Evolutionary conservation across 805 yeast genomes (phyloP).

Genomic region (Jamesozyma lodderae): DNA sequence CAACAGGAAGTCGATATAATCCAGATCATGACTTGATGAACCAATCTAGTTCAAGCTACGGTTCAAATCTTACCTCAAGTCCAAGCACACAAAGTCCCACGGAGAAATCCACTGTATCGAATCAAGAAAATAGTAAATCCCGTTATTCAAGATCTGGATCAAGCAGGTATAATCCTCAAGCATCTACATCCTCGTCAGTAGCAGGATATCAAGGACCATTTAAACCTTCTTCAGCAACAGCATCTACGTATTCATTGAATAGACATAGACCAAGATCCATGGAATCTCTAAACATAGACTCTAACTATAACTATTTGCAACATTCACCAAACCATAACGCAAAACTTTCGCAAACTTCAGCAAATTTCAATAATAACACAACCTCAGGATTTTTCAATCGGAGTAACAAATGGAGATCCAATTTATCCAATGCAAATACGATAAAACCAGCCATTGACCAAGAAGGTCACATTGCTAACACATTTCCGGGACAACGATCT

Average conservation of each 20-base stretch:
- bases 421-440: neutral
- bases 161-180: constrained; percentile 24
- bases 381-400: constrained; percentile 12
- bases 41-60: neutral
- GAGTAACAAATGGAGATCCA: constrained; percentile 19
- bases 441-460: neutral
- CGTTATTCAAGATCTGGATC: constrained; percentile 11
- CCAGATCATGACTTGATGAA: constrained; percentile 11
- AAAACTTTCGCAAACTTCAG: neutral
- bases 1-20: constrained; percentile 22
- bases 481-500: constrained; percentile 4
- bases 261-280: constrained; percentile 19
- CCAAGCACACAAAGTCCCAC: too few relatives aligned
- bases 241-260: constrained; percentile 1
- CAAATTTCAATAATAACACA: constrained; percentile 1
- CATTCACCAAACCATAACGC: neutral
- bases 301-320: constrained; percentile 1
- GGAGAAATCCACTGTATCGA: too few relatives aligned
- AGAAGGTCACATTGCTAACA: neutral
- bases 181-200: neutral
- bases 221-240: neutral
- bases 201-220: too few relatives aligned
- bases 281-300: constrained; percentile 3
- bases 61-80: neutral
- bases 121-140: too few relatives aligned